Evolutionary conservation across 192 early-diverging fungal genomes (phyloP).

Genomic region (Entophlyctis helioformis): DNA sequence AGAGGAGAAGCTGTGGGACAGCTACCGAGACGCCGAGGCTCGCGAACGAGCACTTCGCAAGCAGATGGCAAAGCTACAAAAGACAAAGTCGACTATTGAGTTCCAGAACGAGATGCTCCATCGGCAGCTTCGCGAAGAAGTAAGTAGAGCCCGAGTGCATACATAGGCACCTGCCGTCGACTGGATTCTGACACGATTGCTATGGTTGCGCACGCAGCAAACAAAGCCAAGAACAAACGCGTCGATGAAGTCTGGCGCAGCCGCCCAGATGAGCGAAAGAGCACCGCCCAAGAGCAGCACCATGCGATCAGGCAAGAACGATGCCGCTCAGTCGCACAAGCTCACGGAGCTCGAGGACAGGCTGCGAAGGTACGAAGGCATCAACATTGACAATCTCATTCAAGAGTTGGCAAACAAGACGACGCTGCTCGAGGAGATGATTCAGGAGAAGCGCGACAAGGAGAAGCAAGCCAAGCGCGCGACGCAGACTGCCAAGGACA

Average conservation of each 20-base stretch:
- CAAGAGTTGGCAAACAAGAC: constrained; percentile 35
- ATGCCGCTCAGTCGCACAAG: no score
- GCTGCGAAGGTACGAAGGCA: constrained; percentile 25
- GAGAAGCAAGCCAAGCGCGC: constrained; percentile 7
- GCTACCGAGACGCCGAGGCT: constrained; percentile 40
- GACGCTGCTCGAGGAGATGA: constrained; percentile 22
- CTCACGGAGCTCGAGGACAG: constrained; percentile 20
- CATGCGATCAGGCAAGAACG: no score
- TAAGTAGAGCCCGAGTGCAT: not conserved
- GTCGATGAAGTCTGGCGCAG: no score
- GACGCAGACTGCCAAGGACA: not conserved
- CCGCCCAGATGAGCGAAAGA: no score
- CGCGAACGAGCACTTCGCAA: constrained; percentile 30
- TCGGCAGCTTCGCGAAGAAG: constrained; percentile 31
- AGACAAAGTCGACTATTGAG: constrained; percentile 5
- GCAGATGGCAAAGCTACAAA: constrained; percentile 31
- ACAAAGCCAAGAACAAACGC: no score
- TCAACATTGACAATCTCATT: constrained; percentile 34
- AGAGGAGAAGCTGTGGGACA: constrained; percentile 48
- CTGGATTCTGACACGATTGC: no score
- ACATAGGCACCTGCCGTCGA: no score
- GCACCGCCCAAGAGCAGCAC: no score
- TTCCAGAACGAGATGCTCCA: constrained; percentile 21
- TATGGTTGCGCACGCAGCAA: no score
- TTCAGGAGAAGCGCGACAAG: constrained; percentile 16